These are phyloP conservation scores for Conringia planisiliqua DNA, from an alignment of 345 rosid species.

Conservation along the genomic window DNA sequence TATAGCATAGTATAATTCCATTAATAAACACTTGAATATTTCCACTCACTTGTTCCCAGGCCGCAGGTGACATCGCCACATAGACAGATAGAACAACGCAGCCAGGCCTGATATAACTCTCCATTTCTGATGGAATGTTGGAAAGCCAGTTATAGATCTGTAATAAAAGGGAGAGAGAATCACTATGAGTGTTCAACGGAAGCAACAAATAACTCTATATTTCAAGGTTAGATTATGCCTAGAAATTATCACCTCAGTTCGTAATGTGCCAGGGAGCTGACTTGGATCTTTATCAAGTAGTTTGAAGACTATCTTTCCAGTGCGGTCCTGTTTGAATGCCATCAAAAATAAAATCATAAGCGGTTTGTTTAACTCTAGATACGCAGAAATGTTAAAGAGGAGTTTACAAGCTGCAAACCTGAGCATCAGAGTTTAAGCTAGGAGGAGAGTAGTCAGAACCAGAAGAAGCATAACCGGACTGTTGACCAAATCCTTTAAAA, in stretches of 20 bases:
- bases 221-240: not conserved
- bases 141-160: constrained; percentile 92
- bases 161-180: constrained; percentile 16
- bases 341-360: not conserved
- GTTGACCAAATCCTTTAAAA: constrained; percentile 53
- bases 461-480: constrained; percentile 75
- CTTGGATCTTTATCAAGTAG: constrained; percentile 82
- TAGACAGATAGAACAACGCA: constrained; percentile 81
- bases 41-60: constrained; percentile 77
- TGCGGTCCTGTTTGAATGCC: constrained; percentile 51
- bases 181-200: not conserved
- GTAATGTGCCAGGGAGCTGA: constrained; percentile 64
- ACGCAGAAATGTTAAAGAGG: not conserved
- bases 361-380: not conserved
- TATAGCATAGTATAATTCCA: constrained; percentile 25
- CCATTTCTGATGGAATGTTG: constrained; percentile 89
- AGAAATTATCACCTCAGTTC: constrained; percentile 49
- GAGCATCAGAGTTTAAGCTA: constrained; percentile 72
- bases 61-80: constrained; percentile 61
- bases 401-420: constrained; percentile 40
- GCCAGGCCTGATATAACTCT: constrained; percentile 95
- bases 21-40: not conserved
- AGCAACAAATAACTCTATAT: not conserved
- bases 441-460: constrained; percentile 91
- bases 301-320: constrained; percentile 67